Conservation (phyloP, 345 rosid genomes). For the Boechera divaricarpa region DNA sequence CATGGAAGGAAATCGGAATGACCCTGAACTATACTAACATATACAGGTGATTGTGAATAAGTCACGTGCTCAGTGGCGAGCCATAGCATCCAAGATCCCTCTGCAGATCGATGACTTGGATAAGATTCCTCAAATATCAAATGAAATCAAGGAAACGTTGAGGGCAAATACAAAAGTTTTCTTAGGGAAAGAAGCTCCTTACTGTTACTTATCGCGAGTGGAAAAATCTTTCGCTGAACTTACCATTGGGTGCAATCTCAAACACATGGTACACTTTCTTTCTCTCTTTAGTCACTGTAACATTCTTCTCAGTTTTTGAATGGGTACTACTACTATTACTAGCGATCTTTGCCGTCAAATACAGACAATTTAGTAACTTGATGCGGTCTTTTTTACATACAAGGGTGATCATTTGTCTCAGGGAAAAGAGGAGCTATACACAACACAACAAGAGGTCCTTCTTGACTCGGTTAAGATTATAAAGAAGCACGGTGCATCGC, state of each 20-base stretch:
- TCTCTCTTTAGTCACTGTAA: neutral
- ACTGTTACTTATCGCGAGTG: constrained; percentile 77
- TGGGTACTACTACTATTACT: no score
- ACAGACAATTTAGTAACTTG: no score
- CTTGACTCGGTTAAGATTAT: no score
- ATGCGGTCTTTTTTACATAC: no score
- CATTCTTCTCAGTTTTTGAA: neutral
- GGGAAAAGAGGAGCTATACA: no score
- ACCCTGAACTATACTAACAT: neutral
- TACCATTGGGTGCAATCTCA: constrained; percentile 88
- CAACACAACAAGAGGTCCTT: no score
- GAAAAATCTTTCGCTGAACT: constrained; percentile 76
- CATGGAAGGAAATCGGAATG: constrained; percentile 7
- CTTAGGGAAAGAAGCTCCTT: constrained; percentile 81
- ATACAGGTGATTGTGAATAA: constrained; percentile 84
- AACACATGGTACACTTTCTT: constrained; percentile 58
- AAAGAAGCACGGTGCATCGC: no score
- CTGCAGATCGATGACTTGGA: constrained; percentile 68
- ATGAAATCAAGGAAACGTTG: constrained; percentile 71
- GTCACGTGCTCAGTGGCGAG: constrained; percentile 85
- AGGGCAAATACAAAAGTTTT: constrained; percentile 68
- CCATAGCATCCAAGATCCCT: constrained; percentile 68
- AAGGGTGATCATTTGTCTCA: no score
- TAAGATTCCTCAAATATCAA: constrained; percentile 71
- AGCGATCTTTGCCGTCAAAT: no score